Evolutionary conservation across 345 rosid genomes (phyloP).

Genomic region (Capsella bursapastoris): DNA sequence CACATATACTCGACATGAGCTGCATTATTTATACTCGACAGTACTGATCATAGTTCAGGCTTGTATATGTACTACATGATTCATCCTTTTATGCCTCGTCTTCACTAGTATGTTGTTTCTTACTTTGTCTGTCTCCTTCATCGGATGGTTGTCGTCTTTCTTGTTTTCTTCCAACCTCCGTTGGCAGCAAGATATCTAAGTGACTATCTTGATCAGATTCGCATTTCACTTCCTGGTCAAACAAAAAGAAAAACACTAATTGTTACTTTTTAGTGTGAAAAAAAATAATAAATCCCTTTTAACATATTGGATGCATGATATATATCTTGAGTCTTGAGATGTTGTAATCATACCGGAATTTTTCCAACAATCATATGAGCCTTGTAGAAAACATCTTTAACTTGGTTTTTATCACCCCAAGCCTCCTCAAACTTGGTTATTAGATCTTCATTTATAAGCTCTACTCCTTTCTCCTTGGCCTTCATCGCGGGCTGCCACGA

Average conservation of each 20-base stretch:
- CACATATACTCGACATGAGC: too few species aligned
- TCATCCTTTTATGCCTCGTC: conserved; percentile 12
- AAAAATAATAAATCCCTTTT: not conserved
- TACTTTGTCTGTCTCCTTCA: conserved; percentile 38
- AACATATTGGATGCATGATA: not conserved
- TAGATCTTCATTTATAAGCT: conserved; percentile 52
- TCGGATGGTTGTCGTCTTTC: conserved; percentile 31
- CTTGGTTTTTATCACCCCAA: conserved; percentile 61
- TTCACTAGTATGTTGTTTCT: conserved; percentile 43
- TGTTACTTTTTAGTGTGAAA: not conserved
- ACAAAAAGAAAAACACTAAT: not conserved
- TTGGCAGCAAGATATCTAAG: conserved; percentile 29
- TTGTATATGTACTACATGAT: too few species aligned
- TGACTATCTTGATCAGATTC: conserved; percentile 28
- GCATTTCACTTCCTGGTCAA: conserved; percentile 24
- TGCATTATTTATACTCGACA: too few species aligned
- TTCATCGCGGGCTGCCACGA: conserved; percentile 54
- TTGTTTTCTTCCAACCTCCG: conserved; percentile 33
- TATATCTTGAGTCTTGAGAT: not conserved
- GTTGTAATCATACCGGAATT: conserved; percentile 19
- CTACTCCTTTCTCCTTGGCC: conserved; percentile 70
- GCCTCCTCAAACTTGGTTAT: conserved; percentile 56
- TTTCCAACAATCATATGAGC: conserved; percentile 74
- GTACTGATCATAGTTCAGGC: too few species aligned
- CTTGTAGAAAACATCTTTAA: conserved; percentile 53